Base-by-base conservation (phyloP, 2,329 filamentous ascomycete genomes). In the Sarocladiaceae sp. region DNA sequence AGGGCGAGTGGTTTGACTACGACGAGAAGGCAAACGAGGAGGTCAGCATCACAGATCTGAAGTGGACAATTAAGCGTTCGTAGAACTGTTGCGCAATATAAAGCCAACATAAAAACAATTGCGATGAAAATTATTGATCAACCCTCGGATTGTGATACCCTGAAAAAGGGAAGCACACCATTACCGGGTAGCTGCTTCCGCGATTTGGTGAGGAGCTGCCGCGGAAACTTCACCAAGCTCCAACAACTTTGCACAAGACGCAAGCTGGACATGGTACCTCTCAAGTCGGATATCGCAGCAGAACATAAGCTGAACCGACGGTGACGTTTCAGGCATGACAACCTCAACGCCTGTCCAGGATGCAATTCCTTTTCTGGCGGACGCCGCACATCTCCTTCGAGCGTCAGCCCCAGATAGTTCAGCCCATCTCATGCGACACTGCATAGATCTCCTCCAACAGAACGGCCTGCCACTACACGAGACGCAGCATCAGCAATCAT, bases 1-100 rank as follows among this genome's bases (percentile, higher is more conserved):
- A 99, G 25, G 93, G 89, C 23, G 94, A 99, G 62, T 99, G 94
- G 94, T 99, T 88, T 69, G 93, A 97, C 61, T 99, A 97, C 63
- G 92, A 97, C 60, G 92, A 97, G 71, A 97, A 97, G 75, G 80
- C 89, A 1, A 80, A 86, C 1, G 90, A 96, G 48, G 92, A 97
- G 69, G 92, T 97, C 44, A 94, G 89, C 68, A 91, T 97, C 66
- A 93, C 90, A 66, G 89, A 94, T 26, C 69, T 96, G 52, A 88
- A 82, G 56, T 99, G 91, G 90, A 86, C 91, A 59, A 87, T 99
- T 59, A 48, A 48, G 26, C 44, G 44, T 20, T 48, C 44, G 8
- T 44, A 44, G 23, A 4, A 15, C 18, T 33, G 10, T 22, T 10
- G 11, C 18, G 5, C 37, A 25, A 42, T 10, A 23, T n/a, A n/a